Base-by-base conservation (phyloP, 2,329 filamentous ascomycete genomes). In the Scedosporium apiospermum region DNA sequence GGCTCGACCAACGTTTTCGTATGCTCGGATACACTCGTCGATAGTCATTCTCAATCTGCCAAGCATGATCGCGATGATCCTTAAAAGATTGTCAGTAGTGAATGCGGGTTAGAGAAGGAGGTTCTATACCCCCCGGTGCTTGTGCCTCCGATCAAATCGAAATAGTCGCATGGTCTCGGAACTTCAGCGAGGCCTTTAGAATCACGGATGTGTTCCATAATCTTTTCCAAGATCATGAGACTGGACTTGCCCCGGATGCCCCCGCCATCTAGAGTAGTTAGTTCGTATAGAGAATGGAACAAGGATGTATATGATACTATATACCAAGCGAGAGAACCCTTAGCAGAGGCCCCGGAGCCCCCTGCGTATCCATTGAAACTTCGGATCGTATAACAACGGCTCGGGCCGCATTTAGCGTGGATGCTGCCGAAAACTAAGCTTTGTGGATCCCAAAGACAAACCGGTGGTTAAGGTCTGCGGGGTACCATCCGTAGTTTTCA, bases 111-210 rank as follows among this genome's bases (percentile, higher is more conserved):
- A 58, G 5, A 34, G 12, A 42, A 26, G 23, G 27, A 5, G n/a
- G 30, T 6, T 10, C 16, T 58, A 18, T 58, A 69, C 68, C 68
- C 68, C 41, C 70, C 68, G 2, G 70, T 71, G 62, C 69, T 70
- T 27, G 69, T 71, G 18, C 69, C 70, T 46, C 69, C 70, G 58
- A 71, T 69, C 16, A 71, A 57, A 26, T 71, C 67, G 60, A 71
- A 71, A 26, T 65, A 62, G 30, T 71, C 68, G 60, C 67, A 67
- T 57, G 69, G 70, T 46, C 53, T 64, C 7, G 68, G 69, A 5
- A 65, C 34, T 27, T 67, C 38, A 23, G 63, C 55, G 3, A 67
- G 65, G 9, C 66, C 63, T 14, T 63, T 59, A 27, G 42, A 46
- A 3, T 65, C 27, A 27, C 62, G 53, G 4, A 70, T 61, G 16